These are phyloP conservation scores for Xylariaceae sp. DNA, from an alignment of 2,329 filamentous ascomycete species.

Conservation along the genomic window DNA sequence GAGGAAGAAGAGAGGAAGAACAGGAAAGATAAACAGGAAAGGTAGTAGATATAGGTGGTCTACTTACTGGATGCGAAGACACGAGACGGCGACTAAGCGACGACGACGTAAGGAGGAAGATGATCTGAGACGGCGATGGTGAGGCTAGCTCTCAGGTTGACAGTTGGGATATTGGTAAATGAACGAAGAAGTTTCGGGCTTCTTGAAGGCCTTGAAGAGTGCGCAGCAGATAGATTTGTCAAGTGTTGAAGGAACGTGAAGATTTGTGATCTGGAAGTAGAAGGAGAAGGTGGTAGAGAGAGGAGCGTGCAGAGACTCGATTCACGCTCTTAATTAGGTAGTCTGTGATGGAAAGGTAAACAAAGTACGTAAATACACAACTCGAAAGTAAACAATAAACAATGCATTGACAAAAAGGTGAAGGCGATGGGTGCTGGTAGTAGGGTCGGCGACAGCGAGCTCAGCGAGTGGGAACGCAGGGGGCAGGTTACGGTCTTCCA, in stretches of 20 bases:
- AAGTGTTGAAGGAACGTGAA: background rate
- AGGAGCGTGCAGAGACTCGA: background rate
- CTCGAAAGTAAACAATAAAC: constrained; percentile 14
- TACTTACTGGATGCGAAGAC: background rate
- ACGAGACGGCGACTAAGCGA: background rate
- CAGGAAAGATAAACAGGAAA: background rate
- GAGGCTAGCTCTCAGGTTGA: no score
- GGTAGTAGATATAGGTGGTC: background rate
- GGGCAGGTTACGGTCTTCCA: no score
- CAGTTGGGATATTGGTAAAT: no score
- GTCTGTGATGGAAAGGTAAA: background rate
- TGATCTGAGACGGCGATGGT: no score
- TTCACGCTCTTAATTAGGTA: background rate
- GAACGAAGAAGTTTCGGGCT: no score
- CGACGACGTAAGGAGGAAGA: no score
- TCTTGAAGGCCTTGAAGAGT: background rate
- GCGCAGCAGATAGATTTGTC: background rate
- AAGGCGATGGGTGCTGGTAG: background rate
- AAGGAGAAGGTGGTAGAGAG: background rate
- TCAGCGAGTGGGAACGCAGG: no score
- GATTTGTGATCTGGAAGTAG: background rate
- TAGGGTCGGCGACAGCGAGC: background rate
- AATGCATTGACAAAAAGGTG: no score
- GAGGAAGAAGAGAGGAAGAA: background rate
- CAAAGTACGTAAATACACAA: constrained; percentile 28